Evolutionary conservation across 2,329 filamentous ascomycete genomes (phyloP), one percentile per base, ranked within the genome.

Genomic region (Aspergillus sclerotialis): DNA sequence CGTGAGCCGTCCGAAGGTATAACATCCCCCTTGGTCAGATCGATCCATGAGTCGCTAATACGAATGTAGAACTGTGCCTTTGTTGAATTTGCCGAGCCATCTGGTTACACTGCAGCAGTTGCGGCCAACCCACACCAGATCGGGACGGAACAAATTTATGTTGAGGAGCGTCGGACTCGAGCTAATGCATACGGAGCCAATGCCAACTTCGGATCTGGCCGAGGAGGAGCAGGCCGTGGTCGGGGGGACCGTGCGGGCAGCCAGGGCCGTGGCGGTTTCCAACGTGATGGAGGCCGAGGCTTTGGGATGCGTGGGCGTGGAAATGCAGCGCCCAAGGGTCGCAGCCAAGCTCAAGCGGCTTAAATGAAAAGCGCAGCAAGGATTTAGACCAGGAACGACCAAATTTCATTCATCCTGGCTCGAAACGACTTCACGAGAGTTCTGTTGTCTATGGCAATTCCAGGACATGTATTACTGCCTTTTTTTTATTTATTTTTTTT

Each of bases 131-230:
- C 90, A 23, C 87, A 94, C 66, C 75, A 76, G 28, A 77, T 98
- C 44, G 85, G 83, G 50, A 83, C 80, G 48, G 83, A 94, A 63
- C 80, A 78, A 53, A 82, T 98, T 50, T 73, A 78, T 42, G 84
- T 98, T 37, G 92, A 96, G 67, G 85, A 90, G 59, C 88, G 92
- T 44, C 86, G 87, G 46, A 78, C 83, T 50, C 86, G 87, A 64
- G 69, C 79, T 29, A 75, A 70, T 43, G 76, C 78, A 36, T 85
- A 80, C 46, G 83, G 83, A 38, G 77, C 77, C 56, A 82, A 79
- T 64, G 78, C 77, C 56, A 70, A 71, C 49, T 67, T 73, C 40
- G 70, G 69, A 47, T 61, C 75, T 42, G 72, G 71, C 46, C 77
- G 82, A 42, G 80, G 81, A 33, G 75, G 75, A 32, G 68, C 75